These are phyloP conservation scores for Salvia miltiorrhiza DNA, from an alignment of 257 asterid genomes.

Conservation along the genomic window DNA sequence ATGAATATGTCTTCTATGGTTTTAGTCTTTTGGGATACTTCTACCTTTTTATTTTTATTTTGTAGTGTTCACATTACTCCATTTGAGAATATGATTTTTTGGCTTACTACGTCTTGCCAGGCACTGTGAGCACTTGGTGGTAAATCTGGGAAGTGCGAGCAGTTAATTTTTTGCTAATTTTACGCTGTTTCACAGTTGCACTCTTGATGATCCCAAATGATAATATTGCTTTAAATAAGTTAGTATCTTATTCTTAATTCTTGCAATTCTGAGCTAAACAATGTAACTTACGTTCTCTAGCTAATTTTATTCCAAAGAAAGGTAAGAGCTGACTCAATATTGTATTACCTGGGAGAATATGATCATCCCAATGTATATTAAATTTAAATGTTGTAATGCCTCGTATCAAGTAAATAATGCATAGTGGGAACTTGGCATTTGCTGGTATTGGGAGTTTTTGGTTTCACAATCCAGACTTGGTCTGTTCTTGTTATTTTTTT, in stretches of 20 bases:
- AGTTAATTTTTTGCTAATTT: neutral
- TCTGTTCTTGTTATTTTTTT: slow-evolving; percentile 4
- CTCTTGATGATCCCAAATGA: too few species aligned
- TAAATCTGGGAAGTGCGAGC: neutral
- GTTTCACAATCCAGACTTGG: neutral
- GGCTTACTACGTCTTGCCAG: neutral
- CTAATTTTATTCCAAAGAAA: neutral
- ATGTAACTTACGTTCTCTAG: neutral
- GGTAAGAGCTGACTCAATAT: neutral
- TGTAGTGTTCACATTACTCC: neutral
- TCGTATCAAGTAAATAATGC: neutral
- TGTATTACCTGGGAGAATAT: neutral
- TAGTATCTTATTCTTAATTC: neutral
- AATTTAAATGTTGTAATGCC: neutral
- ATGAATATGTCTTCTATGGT: slow-evolving; percentile 1
- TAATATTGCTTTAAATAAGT: neutral
- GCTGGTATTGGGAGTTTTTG: neutral
- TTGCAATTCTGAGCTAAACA: neutral
- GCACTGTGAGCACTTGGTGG: neutral
- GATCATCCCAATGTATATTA: neutral
- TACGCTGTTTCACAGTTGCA: too few species aligned
- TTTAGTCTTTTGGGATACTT: neutral
- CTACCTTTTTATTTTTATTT: too few species aligned
- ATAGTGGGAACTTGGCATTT: slow-evolving; percentile 2
- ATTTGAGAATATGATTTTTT: neutral